Evolutionary conservation across 495 filamentous ascomycete species (phyloP).

Genomic region (Aspergillus saccharolyticus): DNA sequence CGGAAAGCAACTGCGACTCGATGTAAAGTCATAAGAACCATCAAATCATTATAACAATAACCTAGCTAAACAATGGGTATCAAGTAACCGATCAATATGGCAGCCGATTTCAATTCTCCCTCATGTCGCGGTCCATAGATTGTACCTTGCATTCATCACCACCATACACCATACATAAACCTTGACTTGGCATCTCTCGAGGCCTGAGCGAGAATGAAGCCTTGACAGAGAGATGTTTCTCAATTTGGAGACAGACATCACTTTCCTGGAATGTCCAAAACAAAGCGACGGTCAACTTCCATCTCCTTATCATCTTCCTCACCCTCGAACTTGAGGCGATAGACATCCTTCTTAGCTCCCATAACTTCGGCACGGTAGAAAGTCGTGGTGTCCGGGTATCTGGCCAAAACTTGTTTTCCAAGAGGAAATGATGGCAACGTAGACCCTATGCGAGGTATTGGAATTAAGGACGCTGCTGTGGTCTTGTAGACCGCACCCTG

Average conservation of each 20-base stretch:
- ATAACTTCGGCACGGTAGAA: conserved; percentile 97
- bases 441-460: conserved; percentile 61
- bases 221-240: not conserved
- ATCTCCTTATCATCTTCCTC: conserved; percentile 80
- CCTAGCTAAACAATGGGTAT: conserved; percentile 1
- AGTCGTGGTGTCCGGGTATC: conserved; percentile 89
- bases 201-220: not conserved
- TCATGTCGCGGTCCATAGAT: not conserved
- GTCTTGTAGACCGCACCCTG: conserved; percentile 72
- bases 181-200: not conserved
- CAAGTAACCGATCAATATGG: not conserved
- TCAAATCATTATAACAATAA: conserved; percentile 1
- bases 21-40: not conserved
- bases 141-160: not conserved
- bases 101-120: not conserved
- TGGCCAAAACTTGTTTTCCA: conserved; percentile 75
- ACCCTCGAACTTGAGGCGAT: conserved; percentile 74
- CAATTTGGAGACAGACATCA: conserved; percentile 13
- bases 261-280: conserved; percentile 65
- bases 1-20: not conserved
- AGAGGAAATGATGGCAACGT: conserved; percentile 64
- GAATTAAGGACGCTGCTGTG: conserved; percentile 73
- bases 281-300: conserved; percentile 73
- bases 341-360: conserved; percentile 58
- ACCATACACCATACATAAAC: too few relatives aligned